Conservation (phyloP, 1,284 basidiomycete species). For the Boletus smithii region DNA sequence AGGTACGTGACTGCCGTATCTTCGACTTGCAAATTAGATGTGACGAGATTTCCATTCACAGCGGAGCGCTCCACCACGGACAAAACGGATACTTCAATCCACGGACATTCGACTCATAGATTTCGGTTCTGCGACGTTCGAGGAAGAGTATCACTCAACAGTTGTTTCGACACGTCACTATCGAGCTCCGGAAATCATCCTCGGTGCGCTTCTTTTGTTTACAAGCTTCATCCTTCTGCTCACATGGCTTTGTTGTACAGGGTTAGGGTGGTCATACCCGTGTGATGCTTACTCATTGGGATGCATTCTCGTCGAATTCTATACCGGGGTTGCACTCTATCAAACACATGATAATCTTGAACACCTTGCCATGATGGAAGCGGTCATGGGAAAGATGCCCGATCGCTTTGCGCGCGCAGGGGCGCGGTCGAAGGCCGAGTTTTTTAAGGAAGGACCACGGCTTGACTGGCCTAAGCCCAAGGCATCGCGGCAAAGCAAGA, state of each 20-base stretch:
- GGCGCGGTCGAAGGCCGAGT: conserved; percentile 82
- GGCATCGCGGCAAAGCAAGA: conserved; percentile 85
- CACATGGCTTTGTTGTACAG: conserved; percentile 40
- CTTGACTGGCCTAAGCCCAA: conserved; percentile 92
- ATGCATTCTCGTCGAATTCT: conserved; percentile 98
- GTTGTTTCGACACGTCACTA: conserved; percentile 99
- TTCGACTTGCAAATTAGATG: conserved; percentile 3
- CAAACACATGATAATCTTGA: conserved; percentile 99
- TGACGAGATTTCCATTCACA: conserved; percentile 30
- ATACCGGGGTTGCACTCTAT: conserved; percentile 95
- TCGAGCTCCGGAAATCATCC: conserved; percentile 97
- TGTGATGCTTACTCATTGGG: conserved; percentile 99
- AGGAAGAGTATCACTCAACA: conserved; percentile 96
- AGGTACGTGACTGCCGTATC: conserved; percentile 40
- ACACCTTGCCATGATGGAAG: conserved; percentile 99
- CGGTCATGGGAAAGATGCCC: conserved; percentile 97
- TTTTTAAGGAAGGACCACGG: conserved; percentile 81
- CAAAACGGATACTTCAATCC: conserved; percentile 75
- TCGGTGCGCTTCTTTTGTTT: conserved; percentile 57
- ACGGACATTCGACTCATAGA: conserved; percentile 97
- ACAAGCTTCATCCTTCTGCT: conserved; percentile 5
- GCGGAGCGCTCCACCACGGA: conserved; percentile 58
- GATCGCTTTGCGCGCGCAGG: conserved; percentile 74
- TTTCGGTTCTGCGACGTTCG: conserved; percentile 98
- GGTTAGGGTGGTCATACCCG: conserved; percentile 96